Conservation (phyloP, 2,329 filamentous ascomycete species). For the Aspergillus novoparasiticus region DNA sequence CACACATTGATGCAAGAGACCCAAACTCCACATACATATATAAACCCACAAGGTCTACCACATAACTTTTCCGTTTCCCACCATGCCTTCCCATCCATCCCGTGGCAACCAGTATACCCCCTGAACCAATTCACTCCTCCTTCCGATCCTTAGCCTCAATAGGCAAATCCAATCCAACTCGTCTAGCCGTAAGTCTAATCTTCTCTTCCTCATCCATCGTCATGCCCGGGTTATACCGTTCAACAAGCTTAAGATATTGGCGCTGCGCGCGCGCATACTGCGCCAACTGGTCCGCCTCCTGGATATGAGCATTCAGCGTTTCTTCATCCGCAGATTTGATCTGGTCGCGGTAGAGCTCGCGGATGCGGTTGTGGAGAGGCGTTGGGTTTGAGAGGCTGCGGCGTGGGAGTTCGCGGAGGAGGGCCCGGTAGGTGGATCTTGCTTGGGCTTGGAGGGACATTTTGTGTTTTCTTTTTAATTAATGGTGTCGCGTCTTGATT, state of each 20-base stretch:
- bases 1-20: not conserved
- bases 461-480: constrained; percentile 22
- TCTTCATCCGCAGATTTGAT: constrained; percentile 24
- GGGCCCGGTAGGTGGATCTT: constrained; percentile 80
- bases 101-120: not conserved
- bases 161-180: constrained; percentile 89
- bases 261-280: constrained; percentile 84
- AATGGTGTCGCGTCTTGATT: not conserved
- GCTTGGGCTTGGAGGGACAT: constrained; percentile 38
- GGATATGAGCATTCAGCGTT: constrained; percentile 30
- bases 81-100: not conserved
- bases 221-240: constrained; percentile 93
- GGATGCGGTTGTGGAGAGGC: constrained; percentile 70
- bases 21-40: not conserved
- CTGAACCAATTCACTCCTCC: constrained; percentile 9
- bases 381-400: constrained; percentile 66
- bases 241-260: constrained; percentile 76
- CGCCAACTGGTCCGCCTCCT: constrained; percentile 74
- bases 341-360: constrained; percentile 58
- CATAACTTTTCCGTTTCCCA: not conserved
- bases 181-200: constrained; percentile 77
- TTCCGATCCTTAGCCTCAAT: constrained; percentile 52
- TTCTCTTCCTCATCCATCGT: constrained; percentile 82
- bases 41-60: not conserved
- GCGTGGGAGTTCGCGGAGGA: constrained; percentile 86